These are phyloP conservation scores for Daldinia grandis DNA, from an alignment of 495 filamentous ascomycete genomes.

Conservation along the genomic window DNA sequence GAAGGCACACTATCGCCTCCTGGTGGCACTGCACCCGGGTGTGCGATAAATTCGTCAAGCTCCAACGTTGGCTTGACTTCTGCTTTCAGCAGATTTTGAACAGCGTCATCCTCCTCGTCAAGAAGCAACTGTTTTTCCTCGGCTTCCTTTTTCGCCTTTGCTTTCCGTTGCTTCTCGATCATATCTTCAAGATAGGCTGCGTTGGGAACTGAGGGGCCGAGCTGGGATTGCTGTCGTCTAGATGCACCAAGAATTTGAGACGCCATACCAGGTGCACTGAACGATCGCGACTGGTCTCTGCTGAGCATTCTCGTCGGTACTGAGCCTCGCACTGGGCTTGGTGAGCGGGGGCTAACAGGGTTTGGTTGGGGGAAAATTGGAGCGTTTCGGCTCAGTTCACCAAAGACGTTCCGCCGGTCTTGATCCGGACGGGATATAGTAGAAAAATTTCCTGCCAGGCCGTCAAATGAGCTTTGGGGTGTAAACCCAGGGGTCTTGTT, in stretches of 20 bases:
- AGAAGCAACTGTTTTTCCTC: conserved; percentile 59
- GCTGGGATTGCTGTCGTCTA: conserved; percentile 39
- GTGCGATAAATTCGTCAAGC: conserved; percentile 69
- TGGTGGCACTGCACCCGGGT: conserved; percentile 70
- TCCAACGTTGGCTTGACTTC: conserved; percentile 59
- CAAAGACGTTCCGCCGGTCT: conserved; percentile 64
- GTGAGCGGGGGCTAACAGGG: conserved; percentile 74
- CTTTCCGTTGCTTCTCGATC: conserved; percentile 51
- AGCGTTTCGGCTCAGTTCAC: conserved; percentile 65
- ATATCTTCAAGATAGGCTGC: conserved; percentile 45
- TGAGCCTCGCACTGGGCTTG: conserved; percentile 73
- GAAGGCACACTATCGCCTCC: conserved; percentile 71
- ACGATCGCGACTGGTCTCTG: conserved; percentile 62
- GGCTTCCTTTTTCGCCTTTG: conserved; percentile 56
- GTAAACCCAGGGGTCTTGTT: conserved; percentile 66
- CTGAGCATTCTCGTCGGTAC: conserved; percentile 57
- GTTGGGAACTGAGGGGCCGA: conserved; percentile 34
- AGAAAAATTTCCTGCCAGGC: conserved; percentile 54
- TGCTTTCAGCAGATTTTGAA: conserved; percentile 58
- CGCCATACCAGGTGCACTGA: conserved; percentile 65
- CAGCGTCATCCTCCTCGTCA: conserved; percentile 65
- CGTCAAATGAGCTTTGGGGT: conserved; percentile 73
- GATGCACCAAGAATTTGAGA: conserved; percentile 53
- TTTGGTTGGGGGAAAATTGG: conserved; percentile 67
- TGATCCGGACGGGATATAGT: conserved; percentile 56